Evolutionary conservation across 164 flowering plant genomes (phyloP), one percentile per base, ranked within the genome.

Genomic region (Dillenia turbinata): DNA sequence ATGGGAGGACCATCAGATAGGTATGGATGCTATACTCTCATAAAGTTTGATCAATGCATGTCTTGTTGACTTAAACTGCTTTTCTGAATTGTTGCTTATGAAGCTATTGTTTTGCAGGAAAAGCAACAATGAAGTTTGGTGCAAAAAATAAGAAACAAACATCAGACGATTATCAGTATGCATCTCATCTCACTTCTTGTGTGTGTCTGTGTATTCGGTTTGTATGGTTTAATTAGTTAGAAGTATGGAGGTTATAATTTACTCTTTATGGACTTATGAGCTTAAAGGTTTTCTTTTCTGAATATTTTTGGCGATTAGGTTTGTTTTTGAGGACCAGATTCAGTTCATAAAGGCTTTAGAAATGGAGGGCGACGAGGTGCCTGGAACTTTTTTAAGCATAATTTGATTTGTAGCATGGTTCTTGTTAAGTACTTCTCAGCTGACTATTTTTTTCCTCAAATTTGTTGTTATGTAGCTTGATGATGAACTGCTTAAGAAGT

Each of bases 1-100:
- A 51, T 95, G 99, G 99, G 99, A 94, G 72, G 96, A 95, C 13
- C 92, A 95, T 76, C 99, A 95, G 74, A 95, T 89, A 64, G 91
- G 97, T 87, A 81, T 54, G 10, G 56, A 56, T 10, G 62, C 47
- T n/a, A 40, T 66, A 10, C 16, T 55, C 11, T 17, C 56, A 24
- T 43, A n/a, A 10, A 24, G 16, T 10, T 57, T 54, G 51, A 40
- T 66, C 47, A 44, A 5, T 54, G 43, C 54, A 51, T 59, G 44
- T 13, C 69, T 44, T 24, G 40, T 57, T 49, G 48, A 49, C 13
- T 15, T 43, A 44, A 17, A 15, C 43, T 46, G n/a, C 57, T 19
- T 62, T 15, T 66, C 65, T 13, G 22, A 24, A 12, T 10, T 44
- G 59, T 6, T 55, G 15, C 61, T 47, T 66, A 10, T 54, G 8